A percentile compares a stretch with the other conserved stretches of the same genome.
Evolutionary conservation across 805 yeast genomes (phyloP).

Genomic region (Saturnispora sekii): DNA sequence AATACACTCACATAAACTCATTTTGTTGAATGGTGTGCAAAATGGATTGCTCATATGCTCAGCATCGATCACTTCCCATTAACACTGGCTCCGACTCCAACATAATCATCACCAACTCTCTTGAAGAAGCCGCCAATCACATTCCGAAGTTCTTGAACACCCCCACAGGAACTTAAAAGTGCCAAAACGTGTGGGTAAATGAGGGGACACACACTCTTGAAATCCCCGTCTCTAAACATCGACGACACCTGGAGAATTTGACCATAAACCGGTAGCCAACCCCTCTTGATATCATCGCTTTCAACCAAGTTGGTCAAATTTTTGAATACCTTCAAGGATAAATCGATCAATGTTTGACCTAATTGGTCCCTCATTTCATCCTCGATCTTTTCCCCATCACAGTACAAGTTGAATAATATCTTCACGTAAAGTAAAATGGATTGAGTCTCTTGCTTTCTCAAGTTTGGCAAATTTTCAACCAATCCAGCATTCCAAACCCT

Average conservation of each 20-base stretch:
- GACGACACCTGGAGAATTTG: conserved; percentile 78
- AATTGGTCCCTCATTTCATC: conserved; percentile 39
- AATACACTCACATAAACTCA: too few species aligned
- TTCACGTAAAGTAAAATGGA: conserved; percentile 82
- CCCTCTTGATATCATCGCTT: conserved; percentile 66
- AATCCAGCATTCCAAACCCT: conserved; percentile 86
- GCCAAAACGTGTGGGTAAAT: conserved; percentile 52
- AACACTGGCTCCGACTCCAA: conserved; percentile 6
- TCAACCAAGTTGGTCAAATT: conserved; percentile 69
- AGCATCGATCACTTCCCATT: neutral
- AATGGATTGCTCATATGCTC: neutral
- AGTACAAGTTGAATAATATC: conserved; percentile 69
- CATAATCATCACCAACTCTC: conserved; percentile 36
- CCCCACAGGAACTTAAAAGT: conserved; percentile 33
- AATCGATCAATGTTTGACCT: conserved; percentile 48
- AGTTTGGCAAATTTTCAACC: conserved; percentile 84
- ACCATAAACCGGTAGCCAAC: conserved; percentile 89
- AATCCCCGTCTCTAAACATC: conserved; percentile 68
- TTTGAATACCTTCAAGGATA: conserved; percentile 61
- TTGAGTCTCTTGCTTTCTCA: conserved; percentile 84
- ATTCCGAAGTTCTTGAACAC: conserved; percentile 38
- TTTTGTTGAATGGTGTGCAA: too few species aligned
- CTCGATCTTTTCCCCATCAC: conserved; percentile 47
- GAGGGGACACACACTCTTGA: conserved; percentile 44
- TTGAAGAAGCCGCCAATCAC: conserved; percentile 52